These are phyloP conservation scores for Wilcoxina mikolae DNA, from an alignment of 495 filamentous ascomycete genomes.

Conservation along the genomic window DNA sequence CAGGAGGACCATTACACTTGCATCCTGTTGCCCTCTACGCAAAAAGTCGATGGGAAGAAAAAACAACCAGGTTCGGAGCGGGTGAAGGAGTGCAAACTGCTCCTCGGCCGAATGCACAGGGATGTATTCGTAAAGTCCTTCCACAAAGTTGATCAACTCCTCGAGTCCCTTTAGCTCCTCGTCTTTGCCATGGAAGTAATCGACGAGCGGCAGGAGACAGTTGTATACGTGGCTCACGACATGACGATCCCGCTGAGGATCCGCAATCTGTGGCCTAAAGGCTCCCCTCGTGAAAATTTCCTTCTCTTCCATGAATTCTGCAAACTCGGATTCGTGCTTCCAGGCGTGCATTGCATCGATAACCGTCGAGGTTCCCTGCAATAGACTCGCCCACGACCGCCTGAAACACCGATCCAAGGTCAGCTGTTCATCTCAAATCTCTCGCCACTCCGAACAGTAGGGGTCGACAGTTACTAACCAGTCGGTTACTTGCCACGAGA, in stretches of 20 bases:
- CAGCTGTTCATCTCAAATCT: background rate
- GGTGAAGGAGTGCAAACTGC: constrained; percentile 74
- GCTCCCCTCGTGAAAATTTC: constrained; percentile 50
- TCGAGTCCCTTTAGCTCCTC: constrained; percentile 59
- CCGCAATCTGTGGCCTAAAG: constrained; percentile 37
- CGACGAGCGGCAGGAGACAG: constrained; percentile 55
- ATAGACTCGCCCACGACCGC: constrained; percentile 78
- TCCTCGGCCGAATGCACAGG: constrained; percentile 59
- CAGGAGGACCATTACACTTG: constrained; percentile 61
- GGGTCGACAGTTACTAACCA: constrained; percentile 49
- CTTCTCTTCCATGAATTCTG: constrained; percentile 66
- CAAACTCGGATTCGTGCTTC: constrained; percentile 77
- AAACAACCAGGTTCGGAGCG: constrained; percentile 81
- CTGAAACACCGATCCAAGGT: constrained; percentile 33
- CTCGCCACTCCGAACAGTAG: too few species aligned
- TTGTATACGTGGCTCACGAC: constrained; percentile 49
- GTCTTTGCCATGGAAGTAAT: constrained; percentile 53
- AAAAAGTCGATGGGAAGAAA: constrained; percentile 70
- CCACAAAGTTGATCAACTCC: constrained; percentile 68
- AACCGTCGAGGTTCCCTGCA: constrained; percentile 81
- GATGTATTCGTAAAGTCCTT: constrained; percentile 58
- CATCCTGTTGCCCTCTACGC: constrained; percentile 42
- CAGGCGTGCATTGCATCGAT: constrained; percentile 84
- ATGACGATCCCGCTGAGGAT: constrained; percentile 48
- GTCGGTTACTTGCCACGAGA: constrained; percentile 94